Conservation (phyloP, 164 flowering plant species). For the Sextonia rubra region DNA sequence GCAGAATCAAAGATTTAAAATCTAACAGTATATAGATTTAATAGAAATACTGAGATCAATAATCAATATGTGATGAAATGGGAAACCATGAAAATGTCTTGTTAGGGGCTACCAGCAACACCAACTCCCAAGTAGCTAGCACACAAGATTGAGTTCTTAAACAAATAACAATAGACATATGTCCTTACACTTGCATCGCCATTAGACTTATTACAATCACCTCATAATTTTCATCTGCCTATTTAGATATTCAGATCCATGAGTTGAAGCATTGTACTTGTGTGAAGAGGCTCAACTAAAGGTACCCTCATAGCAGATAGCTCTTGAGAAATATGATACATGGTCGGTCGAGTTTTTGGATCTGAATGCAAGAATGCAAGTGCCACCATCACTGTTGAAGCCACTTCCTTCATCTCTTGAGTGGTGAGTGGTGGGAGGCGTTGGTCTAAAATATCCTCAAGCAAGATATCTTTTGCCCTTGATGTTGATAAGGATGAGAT, state of each 20-base stretch:
- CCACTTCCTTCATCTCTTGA: constrained; percentile 42
- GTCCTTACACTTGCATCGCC: too few species aligned
- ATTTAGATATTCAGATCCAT: not conserved
- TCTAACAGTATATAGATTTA: too few species aligned
- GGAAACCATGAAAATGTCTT: too few species aligned
- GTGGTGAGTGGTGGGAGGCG: constrained; percentile 12
- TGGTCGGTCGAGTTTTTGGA: constrained; percentile 58
- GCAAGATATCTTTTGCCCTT: not conserved
- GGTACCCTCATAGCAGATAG: constrained; percentile 25
- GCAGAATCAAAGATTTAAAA: too few species aligned
- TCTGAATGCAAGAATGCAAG: constrained; percentile 40
- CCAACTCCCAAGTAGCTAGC: too few species aligned
- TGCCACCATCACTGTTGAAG: constrained; percentile 33
- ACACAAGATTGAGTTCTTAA: too few species aligned
- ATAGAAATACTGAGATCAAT: too few species aligned
- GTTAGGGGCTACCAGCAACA: too few species aligned
- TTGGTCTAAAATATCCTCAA: constrained; percentile 2
- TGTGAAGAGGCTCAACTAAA: constrained; percentile 13
- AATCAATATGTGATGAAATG: too few species aligned
- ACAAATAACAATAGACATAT: too few species aligned
- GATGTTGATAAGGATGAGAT: not conserved
- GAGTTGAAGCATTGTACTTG: constrained; percentile 22
- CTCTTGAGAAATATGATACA: constrained; percentile 45
- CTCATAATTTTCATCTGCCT: too few species aligned
- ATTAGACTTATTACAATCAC: too few species aligned